Evolutionary conservation across 108 stramenopile genomes (phyloP), one percentile per base, ranked within the genome.

Genomic region (Cyclotella baltica): DNA sequence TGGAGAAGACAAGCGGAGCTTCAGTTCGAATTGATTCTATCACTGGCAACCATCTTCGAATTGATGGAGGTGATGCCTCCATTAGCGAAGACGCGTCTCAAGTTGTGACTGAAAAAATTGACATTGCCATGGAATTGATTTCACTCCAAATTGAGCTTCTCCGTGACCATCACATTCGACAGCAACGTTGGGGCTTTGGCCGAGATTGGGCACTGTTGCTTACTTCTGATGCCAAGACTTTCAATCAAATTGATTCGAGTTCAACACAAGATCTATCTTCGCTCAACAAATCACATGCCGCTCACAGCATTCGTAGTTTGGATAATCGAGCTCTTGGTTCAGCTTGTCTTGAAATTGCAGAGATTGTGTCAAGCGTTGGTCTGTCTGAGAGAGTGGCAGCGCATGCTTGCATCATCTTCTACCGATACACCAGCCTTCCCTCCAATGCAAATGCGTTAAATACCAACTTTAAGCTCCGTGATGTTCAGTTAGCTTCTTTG

Each of bases 171-270:
- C 81, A 83, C 52, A 88, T 86, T 66, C 86, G 94, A 22, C 69
- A 88, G 46, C 85, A 90, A 37, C 83, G 78, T 28, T 95, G 94
- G 94, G 87, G 89, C 5, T 95, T 93, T 78, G 94, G 94, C 9
- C 76, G 91, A 31, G 94, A 95, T 67, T 95, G 94, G 94, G 76
- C 91, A 2, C 68, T 90, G 63, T 76, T 84, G 3, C 59, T 83
- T 30, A 71, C 81, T 27, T 81, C 75, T 15, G 52, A 68, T 36
- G 70, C 61, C 18, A 66, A 51, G 19, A 63, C 51, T 47, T 37
- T 68, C 31, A 34, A 65, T 34, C 58, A 67, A 5, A 25, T 46
- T 16, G 75, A 67, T 23, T 70, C 62, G 51, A 78, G 46, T 19
- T 63, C 57, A 2, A 46, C 63, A 11, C 76, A 72, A 61, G 70